Percentiles rank a stretch among this genome's conserved stretches.
Evolutionary conservation across 768 basidiomycete genomes (phyloP).

Genomic region (Mycena indigotica): DNA sequence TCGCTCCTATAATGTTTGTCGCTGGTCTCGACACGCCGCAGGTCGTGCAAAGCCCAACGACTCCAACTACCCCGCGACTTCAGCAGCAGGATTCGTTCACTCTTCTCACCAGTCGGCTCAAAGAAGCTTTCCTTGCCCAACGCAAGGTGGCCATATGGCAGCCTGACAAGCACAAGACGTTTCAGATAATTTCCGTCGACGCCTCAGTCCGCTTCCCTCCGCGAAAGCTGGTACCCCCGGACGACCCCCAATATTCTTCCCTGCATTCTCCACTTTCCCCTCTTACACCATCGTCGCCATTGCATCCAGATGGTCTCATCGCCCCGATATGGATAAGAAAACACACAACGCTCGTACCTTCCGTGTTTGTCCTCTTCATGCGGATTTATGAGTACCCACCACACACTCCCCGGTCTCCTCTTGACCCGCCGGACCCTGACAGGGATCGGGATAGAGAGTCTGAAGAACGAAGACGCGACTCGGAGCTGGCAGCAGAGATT

Average conservation of each 20-base stretch:
- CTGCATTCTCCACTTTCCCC: slow-evolving; percentile 94
- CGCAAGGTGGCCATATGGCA: slow-evolving; percentile 71
- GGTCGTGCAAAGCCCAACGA: slow-evolving; percentile 25
- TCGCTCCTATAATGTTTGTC: slow-evolving; percentile 92
- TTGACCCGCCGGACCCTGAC: slow-evolving; percentile 56
- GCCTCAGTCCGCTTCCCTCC: slow-evolving; percentile 85
- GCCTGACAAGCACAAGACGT: slow-evolving; percentile 69
- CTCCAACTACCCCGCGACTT: slow-evolving; percentile 27
- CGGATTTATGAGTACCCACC: slow-evolving; percentile 73
- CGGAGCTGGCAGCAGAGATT: slow-evolving; percentile 79
- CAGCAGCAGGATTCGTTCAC: slow-evolving; percentile 61
- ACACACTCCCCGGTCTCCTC: slow-evolving; percentile 49
- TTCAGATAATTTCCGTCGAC: slow-evolving; percentile 85
- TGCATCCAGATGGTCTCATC: slow-evolving; percentile 93
- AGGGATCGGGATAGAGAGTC: slow-evolving; percentile 58
- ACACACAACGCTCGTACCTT: slow-evolving; percentile 87
- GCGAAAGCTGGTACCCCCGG: slow-evolving; percentile 67
- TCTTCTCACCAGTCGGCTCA: slow-evolving; percentile 59
- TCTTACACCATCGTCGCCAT: slow-evolving; percentile 81
- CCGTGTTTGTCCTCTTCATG: slow-evolving; percentile 91
- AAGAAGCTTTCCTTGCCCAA: slow-evolving; percentile 67
- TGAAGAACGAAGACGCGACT: slow-evolving; percentile 74
- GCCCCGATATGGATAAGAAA: slow-evolving; percentile 98
- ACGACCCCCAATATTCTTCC: slow-evolving; percentile 56
- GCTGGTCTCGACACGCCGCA: slow-evolving; percentile 68